A percentile compares a stretch with the other conserved stretches of the same genome.
Evolutionary conservation across 2,329 filamentous ascomycete species (phyloP).

Genomic region (Cryphonectria radicalis): DNA sequence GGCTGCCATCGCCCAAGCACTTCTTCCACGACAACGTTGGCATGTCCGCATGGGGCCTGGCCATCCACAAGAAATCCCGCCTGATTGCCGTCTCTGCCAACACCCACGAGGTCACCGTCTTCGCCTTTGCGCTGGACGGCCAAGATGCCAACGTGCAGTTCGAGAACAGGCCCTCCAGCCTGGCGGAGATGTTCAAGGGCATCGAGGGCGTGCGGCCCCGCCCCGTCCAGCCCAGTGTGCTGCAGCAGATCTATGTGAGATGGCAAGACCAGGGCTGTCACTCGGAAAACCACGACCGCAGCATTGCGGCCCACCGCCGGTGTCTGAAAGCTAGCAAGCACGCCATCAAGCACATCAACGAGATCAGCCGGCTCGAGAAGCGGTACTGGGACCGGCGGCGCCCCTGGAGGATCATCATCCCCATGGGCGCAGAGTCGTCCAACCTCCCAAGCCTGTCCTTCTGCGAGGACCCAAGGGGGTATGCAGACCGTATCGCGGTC

Average conservation of each 20-base stretch:
- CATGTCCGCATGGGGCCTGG: conserved; percentile 84
- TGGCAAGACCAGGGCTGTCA: background rate
- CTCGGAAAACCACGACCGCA: background rate
- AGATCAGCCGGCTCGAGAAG: conserved; percentile 35
- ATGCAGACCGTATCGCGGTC: conserved; percentile 55
- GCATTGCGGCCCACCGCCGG: background rate
- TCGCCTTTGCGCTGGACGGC: conserved; percentile 49
- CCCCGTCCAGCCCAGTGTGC: background rate
- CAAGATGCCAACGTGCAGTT: conserved; percentile 6
- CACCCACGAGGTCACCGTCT: conserved; percentile 57
- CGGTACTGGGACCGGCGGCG: conserved; percentile 47
- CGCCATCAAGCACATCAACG: background rate
- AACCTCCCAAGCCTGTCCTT: conserved; percentile 62
- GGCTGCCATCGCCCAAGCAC: conserved; percentile 37
- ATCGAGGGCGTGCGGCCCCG: background rate
- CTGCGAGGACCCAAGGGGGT: conserved; percentile 48
- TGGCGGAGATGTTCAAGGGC: background rate
- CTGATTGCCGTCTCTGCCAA: conserved; percentile 89
- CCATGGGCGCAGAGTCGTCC: conserved; percentile 42
- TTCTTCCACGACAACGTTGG: conserved; percentile 81
- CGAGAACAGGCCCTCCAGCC: background rate
- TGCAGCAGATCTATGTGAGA: background rate
- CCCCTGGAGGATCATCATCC: conserved; percentile 56
- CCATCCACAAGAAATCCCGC: conserved; percentile 79
- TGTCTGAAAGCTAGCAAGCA: background rate